Evolutionary conservation across 352 stramenopile species (phyloP).

Genomic region (Globisporangium rhizosaccharum): DNA sequence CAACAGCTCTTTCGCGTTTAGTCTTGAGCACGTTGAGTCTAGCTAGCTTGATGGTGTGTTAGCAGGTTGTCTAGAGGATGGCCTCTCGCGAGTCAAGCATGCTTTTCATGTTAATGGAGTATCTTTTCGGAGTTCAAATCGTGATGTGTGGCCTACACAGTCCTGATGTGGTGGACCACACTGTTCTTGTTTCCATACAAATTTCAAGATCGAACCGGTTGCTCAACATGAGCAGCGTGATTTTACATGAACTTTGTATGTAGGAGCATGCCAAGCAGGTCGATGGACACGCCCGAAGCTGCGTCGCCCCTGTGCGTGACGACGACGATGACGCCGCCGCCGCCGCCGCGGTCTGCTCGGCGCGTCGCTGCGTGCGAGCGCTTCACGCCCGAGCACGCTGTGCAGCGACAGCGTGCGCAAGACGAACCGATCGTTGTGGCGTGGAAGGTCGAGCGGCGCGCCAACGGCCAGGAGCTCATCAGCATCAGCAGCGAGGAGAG

Average conservation of each 20-base stretch:
- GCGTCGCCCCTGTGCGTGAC: background rate
- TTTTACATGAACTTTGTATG: background rate
- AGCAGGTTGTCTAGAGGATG: too few species aligned
- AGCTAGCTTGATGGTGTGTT: too few species aligned
- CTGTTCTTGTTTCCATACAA: too few species aligned
- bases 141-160: too few species aligned
- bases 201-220: too few species aligned
- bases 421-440: slow-evolving; percentile 73
- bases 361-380: slow-evolving; percentile 12
- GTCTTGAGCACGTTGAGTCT: too few species aligned
- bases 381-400: slow-evolving; percentile 27
- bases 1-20: too few species aligned
- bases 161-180: too few species aligned
- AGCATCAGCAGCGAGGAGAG: slow-evolving; percentile 37
- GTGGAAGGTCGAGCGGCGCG: slow-evolving; percentile 53
- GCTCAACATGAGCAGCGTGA: too few species aligned
- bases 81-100: too few species aligned
- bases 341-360: slow-evolving; percentile 1
- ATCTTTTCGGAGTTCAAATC: too few species aligned
- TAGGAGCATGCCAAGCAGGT: background rate
- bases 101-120: too few species aligned
- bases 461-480: slow-evolving; percentile 52
- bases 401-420: slow-evolving; percentile 76
- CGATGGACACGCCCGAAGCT: background rate
- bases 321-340: background rate